Conservation (phyloP, 192 early-diverging fungal species). For the Oehlia diaphana region DNA sequence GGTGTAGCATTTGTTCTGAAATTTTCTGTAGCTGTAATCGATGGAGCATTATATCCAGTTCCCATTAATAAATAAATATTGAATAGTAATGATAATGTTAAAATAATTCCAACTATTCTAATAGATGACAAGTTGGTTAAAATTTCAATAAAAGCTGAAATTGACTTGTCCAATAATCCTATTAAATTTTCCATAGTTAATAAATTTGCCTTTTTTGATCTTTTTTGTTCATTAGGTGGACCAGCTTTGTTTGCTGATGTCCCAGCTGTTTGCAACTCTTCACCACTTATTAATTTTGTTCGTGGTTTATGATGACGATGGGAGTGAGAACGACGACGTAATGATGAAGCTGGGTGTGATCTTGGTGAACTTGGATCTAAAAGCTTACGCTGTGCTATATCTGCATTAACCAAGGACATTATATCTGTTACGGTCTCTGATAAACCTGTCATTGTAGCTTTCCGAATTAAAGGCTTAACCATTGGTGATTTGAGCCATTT, state of each 20-base stretch:
- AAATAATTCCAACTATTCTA: neutral
- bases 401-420: slow-evolving; percentile 46
- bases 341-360: neutral
- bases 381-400: slow-evolving; percentile 31
- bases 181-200: neutral
- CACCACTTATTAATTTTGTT: slow-evolving; percentile 29
- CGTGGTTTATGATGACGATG: neutral
- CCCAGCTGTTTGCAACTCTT: slow-evolving; percentile 17
- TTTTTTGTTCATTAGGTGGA: neutral
- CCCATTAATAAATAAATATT: slow-evolving; percentile 12
- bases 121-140: neutral
- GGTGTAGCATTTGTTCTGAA: slow-evolving; percentile 32
- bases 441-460: slow-evolving; percentile 59
- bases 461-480: slow-evolving; percentile 67
- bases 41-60: neutral
- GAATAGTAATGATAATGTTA: slow-evolving; percentile 4
- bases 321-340: slow-evolving; percentile 9
- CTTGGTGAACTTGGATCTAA: neutral
- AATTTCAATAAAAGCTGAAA: neutral
- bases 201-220: neutral
- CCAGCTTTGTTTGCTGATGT: neutral
- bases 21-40: neutral
- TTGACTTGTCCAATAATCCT: neutral
- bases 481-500: slow-evolving; percentile 70
- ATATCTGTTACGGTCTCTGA: slow-evolving; percentile 49